Evolutionary conservation across 768 basidiomycete genomes (phyloP), one percentile per base, ranked within the genome.

Genomic region (Boletus speciosus): DNA sequence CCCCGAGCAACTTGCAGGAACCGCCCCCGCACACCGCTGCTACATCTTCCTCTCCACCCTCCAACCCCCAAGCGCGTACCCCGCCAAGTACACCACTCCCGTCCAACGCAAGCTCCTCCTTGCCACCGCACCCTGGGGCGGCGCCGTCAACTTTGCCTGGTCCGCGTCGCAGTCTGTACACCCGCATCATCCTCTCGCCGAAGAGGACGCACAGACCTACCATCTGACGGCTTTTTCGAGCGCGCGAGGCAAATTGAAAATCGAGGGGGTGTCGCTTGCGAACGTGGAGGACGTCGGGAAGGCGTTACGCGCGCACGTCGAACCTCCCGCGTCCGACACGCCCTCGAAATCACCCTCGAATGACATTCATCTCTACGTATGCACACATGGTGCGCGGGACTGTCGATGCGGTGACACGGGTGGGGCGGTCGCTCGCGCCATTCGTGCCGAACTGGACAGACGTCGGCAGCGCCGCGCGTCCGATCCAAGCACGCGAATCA

Each of bases 351-450:
- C 34, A 5, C 43, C 27, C 19, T 51, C 52, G n/a, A 54, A 78
- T 21, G 60, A 66, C 40, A 52, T 76, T 43, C 66, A 76, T 58
- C 56, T 90, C 16, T 88, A 85, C 61, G 82, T 93, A 1, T 93
- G 91, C 65, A 91, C 90, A 5, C 91, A 93, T 65, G 83, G 81
- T 5, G 75, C 79, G 38, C 78, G 90, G 47, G 90, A 93, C 65
- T 94, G 90, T 70, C 77, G 90, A 6, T 93, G 91, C 58, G 86
- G 86, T 2, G 77, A 85, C 11, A 77, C 69, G 21, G 90, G 91
- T 0, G 77, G 78, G 3, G 74, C 71, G 11, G 78, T 93, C 7
- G 81, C 76, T 3, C 71, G 71, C 0, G 77, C 82, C 3, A 64
- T 94, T 27, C 71, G 73, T 16, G 71, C 74, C 5, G 86, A 89